phyloP scores from a whole-genome alignment of 352 stramenopile genomes.

The Poterioochromonas sp. region DNA sequence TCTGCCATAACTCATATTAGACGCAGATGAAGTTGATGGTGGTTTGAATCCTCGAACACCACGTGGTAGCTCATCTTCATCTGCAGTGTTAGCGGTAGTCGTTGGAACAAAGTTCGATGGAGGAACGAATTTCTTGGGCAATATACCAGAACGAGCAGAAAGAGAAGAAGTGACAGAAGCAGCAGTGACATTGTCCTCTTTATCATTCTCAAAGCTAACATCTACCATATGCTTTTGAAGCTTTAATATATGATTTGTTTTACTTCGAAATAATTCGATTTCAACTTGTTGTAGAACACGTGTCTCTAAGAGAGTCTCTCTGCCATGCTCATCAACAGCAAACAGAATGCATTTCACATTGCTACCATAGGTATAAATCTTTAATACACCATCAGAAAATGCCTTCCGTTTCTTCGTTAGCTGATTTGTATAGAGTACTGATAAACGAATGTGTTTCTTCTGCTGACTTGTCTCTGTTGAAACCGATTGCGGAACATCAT shows the following conservation, averaged over 20 bases:
- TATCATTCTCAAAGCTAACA: not conserved
- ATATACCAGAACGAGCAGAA: not conserved
- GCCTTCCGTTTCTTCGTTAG: not conserved
- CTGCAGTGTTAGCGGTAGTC: not conserved
- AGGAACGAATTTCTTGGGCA: not conserved
- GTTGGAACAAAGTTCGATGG: not conserved
- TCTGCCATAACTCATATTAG: not conserved
- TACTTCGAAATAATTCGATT: not conserved
- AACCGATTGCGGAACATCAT: too few relatives aligned
- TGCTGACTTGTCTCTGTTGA: too few relatives aligned
- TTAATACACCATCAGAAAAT: not conserved
- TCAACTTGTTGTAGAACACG: not conserved
- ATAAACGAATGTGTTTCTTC: too few relatives aligned
- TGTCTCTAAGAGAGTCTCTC: not conserved
- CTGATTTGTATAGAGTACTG: not conserved
- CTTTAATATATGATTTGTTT: not conserved
- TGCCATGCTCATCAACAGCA: not conserved
- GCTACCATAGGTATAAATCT: not conserved
- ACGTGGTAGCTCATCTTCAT: not conserved
- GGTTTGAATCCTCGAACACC: not conserved
- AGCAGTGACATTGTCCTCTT: not conserved
- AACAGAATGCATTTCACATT: not conserved
- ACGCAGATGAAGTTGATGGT: not conserved
- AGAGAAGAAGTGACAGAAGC: not conserved
- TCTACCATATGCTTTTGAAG: not conserved